Conservation (phyloP, 2,329 filamentous ascomycete species). For the Zelopaecilomyces penicillatus region DNA sequence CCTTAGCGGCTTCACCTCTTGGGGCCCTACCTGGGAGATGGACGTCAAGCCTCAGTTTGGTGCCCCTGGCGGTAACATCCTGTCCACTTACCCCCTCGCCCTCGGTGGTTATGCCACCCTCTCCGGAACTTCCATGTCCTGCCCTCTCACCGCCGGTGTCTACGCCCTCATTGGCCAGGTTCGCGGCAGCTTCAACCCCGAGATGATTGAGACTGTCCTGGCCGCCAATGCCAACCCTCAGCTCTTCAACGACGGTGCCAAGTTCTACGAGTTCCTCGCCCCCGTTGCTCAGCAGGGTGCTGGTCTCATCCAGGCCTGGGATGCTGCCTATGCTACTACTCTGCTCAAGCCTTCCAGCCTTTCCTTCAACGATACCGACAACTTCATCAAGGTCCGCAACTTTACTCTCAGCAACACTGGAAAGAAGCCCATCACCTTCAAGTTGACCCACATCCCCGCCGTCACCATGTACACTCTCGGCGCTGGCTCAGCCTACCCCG, state of each 20-base stretch:
- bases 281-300: conserved; percentile 53
- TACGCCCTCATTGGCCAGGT: conserved; percentile 45
- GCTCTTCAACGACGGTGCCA: conserved; percentile 36
- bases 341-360: conserved; percentile 48
- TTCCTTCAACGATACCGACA: conserved; percentile 55
- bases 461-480: conserved; percentile 44
- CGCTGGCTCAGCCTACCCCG: conserved; percentile 25
- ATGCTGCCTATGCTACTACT: conserved; percentile 46
- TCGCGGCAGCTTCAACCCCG: conserved; percentile 43
- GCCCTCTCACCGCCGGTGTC: conserved; percentile 46
- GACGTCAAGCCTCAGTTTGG: conserved; percentile 48
- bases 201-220: conserved; percentile 39
- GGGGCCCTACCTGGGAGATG: conserved; percentile 54
- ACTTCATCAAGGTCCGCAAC: conserved; percentile 40
- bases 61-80: conserved; percentile 48
- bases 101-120: conserved; percentile 42
- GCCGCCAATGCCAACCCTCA: conserved; percentile 41
- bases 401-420: conserved; percentile 51
- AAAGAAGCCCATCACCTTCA: conserved; percentile 39
- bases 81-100: conserved; percentile 45
- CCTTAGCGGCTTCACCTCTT: conserved; percentile 45
- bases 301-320: conserved; percentile 51
- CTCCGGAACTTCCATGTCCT: conserved; percentile 54
- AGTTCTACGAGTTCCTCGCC: conserved; percentile 32
- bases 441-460: conserved; percentile 41